Evolutionary conservation across 352 stramenopile genomes (phyloP), one percentile per base, ranked within the genome.

Genomic region (Globisporangium spiculum): DNA sequence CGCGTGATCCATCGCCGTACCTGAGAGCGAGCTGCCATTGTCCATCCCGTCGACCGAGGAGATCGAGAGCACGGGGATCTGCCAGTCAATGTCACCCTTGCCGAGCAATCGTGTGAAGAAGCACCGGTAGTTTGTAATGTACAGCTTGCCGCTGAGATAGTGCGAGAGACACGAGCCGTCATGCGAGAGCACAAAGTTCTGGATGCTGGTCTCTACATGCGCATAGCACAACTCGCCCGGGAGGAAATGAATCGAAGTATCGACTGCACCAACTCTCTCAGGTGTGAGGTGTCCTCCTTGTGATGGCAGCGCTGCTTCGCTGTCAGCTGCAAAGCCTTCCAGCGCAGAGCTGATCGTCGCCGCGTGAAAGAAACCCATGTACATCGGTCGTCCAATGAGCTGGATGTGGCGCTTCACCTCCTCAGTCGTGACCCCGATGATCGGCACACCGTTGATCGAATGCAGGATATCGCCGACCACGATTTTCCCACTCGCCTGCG

Each of bases 51-150:
- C 84, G 34, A 94, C 80, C 1, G 83, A 86, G 22, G 74, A 62
- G 61, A 96, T 93, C 16, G 86, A 91, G 1, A 96, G 74, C 38
- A 95, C 82, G 0, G 88, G 85, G 5, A 93, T 74, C 26, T 95
- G 85, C 88, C 85, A 93, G 36, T 88, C 83, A 24, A 93, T 80
- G 38, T 86, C 78, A 18, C 73, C 73, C 26, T 63, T 67, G 34
- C 71, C 80, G 18, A 91, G 67, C 8, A 90, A 26, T 10, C 77
- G 77, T 20, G 76, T 88, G 71, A 94, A 96, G 34, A 92, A 76
- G 50, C 88, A 96, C 9, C 88, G 86, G 56, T 94, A 96, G 68
- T 90, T 96, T 14, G 84, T 94, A 48, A 96, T 83, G 56, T 86
- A 94, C 58, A 96, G 75, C 58, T 89, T 91, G 2, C 88, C 88